Percentiles rank a stretch among this genome's conserved stretches.
Conservation (phyloP, 306 rosid species). For the Citrullus amarus region DNA sequence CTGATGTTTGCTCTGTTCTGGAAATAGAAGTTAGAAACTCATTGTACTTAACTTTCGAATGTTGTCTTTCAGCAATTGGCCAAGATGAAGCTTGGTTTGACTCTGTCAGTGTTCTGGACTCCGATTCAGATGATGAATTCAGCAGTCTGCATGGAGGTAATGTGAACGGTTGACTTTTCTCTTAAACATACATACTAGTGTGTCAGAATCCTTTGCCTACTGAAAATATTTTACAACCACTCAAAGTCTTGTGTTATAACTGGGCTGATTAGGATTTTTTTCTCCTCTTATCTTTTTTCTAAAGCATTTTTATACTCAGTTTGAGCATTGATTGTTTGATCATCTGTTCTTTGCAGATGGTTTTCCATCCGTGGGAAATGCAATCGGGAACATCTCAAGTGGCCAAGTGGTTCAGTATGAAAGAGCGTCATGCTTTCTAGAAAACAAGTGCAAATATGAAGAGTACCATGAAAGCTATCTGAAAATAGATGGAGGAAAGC, state of each 20-base stretch:
- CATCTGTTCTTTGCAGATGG: constrained; percentile 33
- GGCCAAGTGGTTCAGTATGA: constrained; percentile 75
- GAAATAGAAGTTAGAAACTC: background rate
- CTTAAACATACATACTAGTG: background rate
- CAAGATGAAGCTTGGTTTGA: constrained; percentile 85
- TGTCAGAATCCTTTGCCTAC: background rate
- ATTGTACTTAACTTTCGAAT: background rate
- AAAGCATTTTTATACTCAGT: background rate
- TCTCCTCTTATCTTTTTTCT: background rate
- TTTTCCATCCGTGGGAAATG: constrained; percentile 37
- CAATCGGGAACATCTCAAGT: constrained; percentile 36
- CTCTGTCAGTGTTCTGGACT: constrained; percentile 63
- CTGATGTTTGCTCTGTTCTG: background rate
- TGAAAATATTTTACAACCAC: background rate
- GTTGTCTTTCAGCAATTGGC: constrained; percentile 28
- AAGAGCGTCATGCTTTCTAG: constrained; percentile 56
- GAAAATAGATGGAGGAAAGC: constrained; percentile 53
- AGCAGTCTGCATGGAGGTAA: constrained; percentile 73
- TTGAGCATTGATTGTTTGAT: background rate
- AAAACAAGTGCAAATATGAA: constrained; percentile 48
- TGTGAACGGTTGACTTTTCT: background rate
- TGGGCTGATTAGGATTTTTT: background rate
- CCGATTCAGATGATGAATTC: constrained; percentile 87
- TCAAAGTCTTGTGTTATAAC: background rate
- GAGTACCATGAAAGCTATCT: constrained; percentile 57